phyloP scores from a whole-genome alignment of 176 grass and related monocot species.

The Lolium multiflorum region DNA sequence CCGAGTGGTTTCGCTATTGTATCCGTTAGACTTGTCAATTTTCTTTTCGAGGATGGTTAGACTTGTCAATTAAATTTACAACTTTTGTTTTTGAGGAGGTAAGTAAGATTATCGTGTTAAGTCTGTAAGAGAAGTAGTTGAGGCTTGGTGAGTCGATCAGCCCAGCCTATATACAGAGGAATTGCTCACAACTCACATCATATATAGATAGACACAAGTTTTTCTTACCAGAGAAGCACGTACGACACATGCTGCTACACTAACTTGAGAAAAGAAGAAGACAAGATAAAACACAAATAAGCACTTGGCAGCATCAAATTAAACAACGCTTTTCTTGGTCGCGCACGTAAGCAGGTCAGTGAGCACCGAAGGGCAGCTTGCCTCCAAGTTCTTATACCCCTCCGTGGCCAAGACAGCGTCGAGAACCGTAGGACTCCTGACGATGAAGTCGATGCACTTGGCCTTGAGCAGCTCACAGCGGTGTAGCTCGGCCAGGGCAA shows the following conservation, averaged over 20 bases:
- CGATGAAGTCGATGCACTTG: constrained; percentile 30
- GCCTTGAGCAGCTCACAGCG: constrained; percentile 23
- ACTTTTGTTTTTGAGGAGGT: no score
- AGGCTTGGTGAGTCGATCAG: not conserved
- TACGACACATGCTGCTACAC: not conserved
- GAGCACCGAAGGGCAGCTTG: not conserved
- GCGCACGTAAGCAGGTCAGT: not conserved
- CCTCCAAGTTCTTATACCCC: constrained; percentile 13
- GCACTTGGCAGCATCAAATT: no score
- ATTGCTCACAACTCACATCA: no score
- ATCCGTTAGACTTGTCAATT: no score
- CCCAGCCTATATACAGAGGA: not conserved
- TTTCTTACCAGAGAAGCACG: not conserved
- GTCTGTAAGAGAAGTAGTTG: no score
- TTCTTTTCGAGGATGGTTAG: no score
- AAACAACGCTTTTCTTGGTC: not conserved
- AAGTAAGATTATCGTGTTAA: no score
- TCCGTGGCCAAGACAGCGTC: constrained; percentile 37
- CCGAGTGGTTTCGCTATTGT: no score
- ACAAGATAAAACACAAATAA: not conserved
- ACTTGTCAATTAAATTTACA: no score
- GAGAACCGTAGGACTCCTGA: constrained; percentile 15
- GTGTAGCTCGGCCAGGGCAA: constrained; percentile 37
- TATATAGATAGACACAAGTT: not conserved
- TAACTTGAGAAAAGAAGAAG: not conserved